Evolutionary conservation across 2,329 filamentous ascomycete species (phyloP), one percentile per base, ranked within the genome.

Genomic region (Penicillium sp.): DNA sequence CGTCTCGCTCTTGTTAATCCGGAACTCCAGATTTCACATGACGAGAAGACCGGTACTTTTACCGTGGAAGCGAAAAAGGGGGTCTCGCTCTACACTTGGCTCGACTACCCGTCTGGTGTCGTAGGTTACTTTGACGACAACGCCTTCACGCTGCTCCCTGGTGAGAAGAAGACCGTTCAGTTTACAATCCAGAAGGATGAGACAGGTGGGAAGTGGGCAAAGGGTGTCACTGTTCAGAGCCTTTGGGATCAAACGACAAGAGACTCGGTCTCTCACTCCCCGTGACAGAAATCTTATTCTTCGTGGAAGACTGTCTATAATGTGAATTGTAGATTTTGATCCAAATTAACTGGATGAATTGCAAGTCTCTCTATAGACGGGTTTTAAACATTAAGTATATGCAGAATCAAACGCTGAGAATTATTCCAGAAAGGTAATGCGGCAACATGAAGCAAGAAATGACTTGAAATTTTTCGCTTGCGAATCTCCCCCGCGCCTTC

Each of bases 51-150:
- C 0, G 55, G 59, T 3, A 68, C 64, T 3, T 81, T 80, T 53
- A 75, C 68, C 0, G 72, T 81, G 0, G 69, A 70, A 29, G 78
- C 78, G 0, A 75, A 66, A 12, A 68, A 53, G 0, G 78, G 76
- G 0, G 70, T 79, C 0, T 76, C 78, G 3, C 68, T 77, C 3
- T 81, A 78, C 67, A 79, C 78, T 1, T 82, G 78, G 78, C 60
- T 82, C 2, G 77, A 78, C 46, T 75, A 79, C 49, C 77, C 78
- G 0, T 64, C 70, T 1, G 75, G 73, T 0, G 67, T 72, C 1
- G 71, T 81, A 8, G 68, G 78, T 0, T 72, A 72, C 29, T 83
- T 82, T 51, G 74, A 79, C 6, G 67, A 73, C 1, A 82, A 82
- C 59, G 73, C 72, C 0, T 82, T 82, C 52, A 72, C 76, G 60